These are phyloP conservation scores for Phaeotremella fagi DNA, from an alignment of 768 basidiomycete genomes.

Conservation along the genomic window DNA sequence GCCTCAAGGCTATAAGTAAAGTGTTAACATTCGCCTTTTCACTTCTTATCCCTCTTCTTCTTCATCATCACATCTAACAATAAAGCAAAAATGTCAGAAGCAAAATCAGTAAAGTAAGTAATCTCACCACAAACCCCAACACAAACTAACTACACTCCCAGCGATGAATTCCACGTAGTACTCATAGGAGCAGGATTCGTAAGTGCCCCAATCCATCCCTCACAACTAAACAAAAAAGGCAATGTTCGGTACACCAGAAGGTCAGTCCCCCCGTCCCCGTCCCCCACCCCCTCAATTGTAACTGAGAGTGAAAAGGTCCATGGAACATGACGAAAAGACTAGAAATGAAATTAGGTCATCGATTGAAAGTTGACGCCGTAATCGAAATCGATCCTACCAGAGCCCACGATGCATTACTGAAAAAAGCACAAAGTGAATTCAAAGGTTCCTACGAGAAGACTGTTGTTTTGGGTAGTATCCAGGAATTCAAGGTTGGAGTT, in stretches of 20 bases:
- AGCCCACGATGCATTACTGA: slow-evolving; percentile 65
- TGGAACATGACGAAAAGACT: slow-evolving; percentile 50
- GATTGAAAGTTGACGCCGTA: slow-evolving; percentile 88
- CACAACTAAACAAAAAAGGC: slow-evolving; percentile 12
- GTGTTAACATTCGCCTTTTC: no score
- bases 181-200: slow-evolving; percentile 35
- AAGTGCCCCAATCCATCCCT: slow-evolving; percentile 3
- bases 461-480: slow-evolving; percentile 16
- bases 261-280: slow-evolving; percentile 1
- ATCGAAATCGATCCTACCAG: slow-evolving; percentile 83
- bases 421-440: slow-evolving; percentile 84
- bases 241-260: slow-evolving; percentile 40
- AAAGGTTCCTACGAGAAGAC: slow-evolving; percentile 81
- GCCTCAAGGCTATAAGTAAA: no score
- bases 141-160: no score
- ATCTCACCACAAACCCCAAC: no score
- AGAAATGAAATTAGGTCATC: slow-evolving; percentile 75
- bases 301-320: slow-evolving; percentile 15
- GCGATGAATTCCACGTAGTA: slow-evolving; percentile 24
- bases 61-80: no score
- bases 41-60: no score
- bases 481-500: slow-evolving; percentile 16
- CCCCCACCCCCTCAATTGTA: background rate
- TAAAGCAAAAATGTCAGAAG: no score
- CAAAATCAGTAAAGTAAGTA: no score